Percentiles rank a stretch among this genome's conserved stretches.
Conservation (phyloP, 1,284 basidiomycete genomes). For the Pseudozyma tsukubaensis region DNA sequence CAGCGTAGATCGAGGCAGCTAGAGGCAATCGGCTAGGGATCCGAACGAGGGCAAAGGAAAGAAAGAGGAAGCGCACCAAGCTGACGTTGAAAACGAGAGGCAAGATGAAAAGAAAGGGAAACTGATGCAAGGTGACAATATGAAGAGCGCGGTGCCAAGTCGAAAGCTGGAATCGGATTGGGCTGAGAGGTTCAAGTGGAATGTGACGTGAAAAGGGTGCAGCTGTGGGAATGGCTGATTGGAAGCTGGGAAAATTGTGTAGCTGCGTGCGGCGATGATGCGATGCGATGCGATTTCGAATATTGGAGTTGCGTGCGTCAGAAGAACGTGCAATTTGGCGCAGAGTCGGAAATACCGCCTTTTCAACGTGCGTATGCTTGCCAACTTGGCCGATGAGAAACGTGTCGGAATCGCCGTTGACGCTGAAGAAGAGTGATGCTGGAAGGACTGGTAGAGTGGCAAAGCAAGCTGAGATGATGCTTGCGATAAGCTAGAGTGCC, state of each 20-base stretch:
- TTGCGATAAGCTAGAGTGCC: too few species aligned
- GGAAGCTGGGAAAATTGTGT: constrained; percentile 8
- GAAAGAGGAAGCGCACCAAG: background rate
- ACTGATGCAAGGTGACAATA: constrained; percentile 31
- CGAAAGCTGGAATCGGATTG: constrained; percentile 20
- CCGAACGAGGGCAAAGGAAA: constrained; percentile 3
- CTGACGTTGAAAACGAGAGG: constrained; percentile 21
- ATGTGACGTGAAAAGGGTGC: constrained; percentile 20
- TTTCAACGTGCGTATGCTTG: constrained; percentile 5
- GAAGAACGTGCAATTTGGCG: constrained; percentile 7
- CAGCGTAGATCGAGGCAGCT: background rate
- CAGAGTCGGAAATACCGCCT: constrained; percentile 5
- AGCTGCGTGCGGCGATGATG: constrained; percentile 12
- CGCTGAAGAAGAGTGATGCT: background rate
- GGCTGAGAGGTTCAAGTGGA: constrained; percentile 7
- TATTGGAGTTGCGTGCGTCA: constrained; percentile 24
- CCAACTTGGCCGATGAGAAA: background rate
- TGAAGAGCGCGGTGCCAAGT: constrained; percentile 3
- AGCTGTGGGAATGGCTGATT: constrained; percentile 9
- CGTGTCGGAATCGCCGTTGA: background rate
- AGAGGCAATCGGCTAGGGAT: background rate
- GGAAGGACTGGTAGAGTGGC: constrained; percentile 1
- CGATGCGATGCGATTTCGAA: constrained; percentile 33
- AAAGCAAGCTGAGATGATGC: too few species aligned
- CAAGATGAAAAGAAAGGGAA: background rate